Percentiles rank a stretch among this genome's conserved stretches.
These are phyloP conservation scores for Cercophora sp. DNA, from an alignment of 495 filamentous ascomycete genomes.

Conservation along the genomic window DNA sequence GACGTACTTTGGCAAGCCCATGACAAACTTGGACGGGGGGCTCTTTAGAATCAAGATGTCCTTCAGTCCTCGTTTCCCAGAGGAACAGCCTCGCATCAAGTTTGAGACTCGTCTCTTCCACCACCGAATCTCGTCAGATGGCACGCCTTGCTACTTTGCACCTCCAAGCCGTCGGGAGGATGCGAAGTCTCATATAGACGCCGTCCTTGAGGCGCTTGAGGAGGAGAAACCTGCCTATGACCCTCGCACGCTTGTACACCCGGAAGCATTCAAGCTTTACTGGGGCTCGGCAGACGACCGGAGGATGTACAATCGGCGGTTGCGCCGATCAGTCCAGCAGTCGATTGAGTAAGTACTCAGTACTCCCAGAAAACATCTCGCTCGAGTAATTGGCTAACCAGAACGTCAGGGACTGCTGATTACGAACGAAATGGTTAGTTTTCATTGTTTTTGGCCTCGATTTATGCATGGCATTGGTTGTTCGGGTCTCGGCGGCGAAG, in stretches of 20 bases:
- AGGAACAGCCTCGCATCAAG: slow-evolving; percentile 82
- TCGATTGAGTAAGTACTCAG: slow-evolving; percentile 53
- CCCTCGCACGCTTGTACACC: slow-evolving; percentile 81
- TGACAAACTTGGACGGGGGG: slow-evolving; percentile 91
- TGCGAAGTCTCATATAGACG: slow-evolving; percentile 77
- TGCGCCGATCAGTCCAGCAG: slow-evolving; percentile 60
- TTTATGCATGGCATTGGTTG: slow-evolving; percentile 6
- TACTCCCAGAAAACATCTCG: no score
- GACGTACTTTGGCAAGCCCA: slow-evolving; percentile 86
- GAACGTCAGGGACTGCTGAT: slow-evolving; percentile 14
- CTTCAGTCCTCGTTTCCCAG: slow-evolving; percentile 85
- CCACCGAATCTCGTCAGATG: slow-evolving; percentile 74
- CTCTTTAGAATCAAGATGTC: slow-evolving; percentile 75
- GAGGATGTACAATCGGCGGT: slow-evolving; percentile 75
- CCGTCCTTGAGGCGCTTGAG: slow-evolving; percentile 77
- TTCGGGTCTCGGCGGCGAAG: not conserved
- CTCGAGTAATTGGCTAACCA: not conserved
- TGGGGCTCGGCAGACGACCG: slow-evolving; percentile 80
- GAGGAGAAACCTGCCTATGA: slow-evolving; percentile 87
- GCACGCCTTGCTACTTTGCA: slow-evolving; percentile 80
- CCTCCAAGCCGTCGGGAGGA: slow-evolving; percentile 61
- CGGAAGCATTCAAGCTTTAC: slow-evolving; percentile 78
- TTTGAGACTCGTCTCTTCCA: slow-evolving; percentile 83
- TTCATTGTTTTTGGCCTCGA: not conserved
- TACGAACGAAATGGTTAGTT: not conserved